Evolutionary conservation across 2,329 filamentous ascomycete species (phyloP), one percentile per base, ranked within the genome.

Genomic region (Arachnopeziza araneosa): DNA sequence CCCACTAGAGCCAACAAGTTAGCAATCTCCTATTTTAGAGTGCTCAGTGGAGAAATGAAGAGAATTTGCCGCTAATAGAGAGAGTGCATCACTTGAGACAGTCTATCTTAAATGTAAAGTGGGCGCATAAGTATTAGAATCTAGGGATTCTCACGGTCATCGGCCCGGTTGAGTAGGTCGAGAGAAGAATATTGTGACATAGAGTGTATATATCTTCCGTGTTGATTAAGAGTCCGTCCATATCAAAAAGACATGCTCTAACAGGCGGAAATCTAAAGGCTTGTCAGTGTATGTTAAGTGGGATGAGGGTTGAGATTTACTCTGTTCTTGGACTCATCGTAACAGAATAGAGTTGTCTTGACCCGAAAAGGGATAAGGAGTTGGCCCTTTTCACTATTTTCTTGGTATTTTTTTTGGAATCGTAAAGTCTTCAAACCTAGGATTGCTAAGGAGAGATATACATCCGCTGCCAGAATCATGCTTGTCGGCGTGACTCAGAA

Each of bases 211-310:
- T 62, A 71, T 99, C 95, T 78, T 98, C 95, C 30, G 90, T 93
- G 76, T 98, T 87, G 72, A 99, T 90, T 21, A 99, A 85, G 49
- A 98, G 87, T 63, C 95, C 95, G 76, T 99, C 95, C 93, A 98
- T 96, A 79, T 98, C 95, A 75, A 99, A 98, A 67, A 99, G 87
- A 75, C 92, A 96, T 67, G 93, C 95, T 68, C 91, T 84, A 62
- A 98, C 82, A 55, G 88, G 86, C 22, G 90, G 89, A 75, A 92
- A 87, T 73, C 88, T 90, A 69, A 32, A 32, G n/a, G 50, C 23
- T 24, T 36, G 21, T 52, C 8, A 54, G 24, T 2, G n/a, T 30
- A 8, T 54, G 50, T 61, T 55, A 59, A 59, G 36, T 56, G 26
- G 54, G 2, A 32, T 21, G 21, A 12, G 12, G 53, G 55, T 32